phyloP scores from a whole-genome alignment of 1,284 basidiomycete genomes.

The Trichosporon sp. region DNA sequence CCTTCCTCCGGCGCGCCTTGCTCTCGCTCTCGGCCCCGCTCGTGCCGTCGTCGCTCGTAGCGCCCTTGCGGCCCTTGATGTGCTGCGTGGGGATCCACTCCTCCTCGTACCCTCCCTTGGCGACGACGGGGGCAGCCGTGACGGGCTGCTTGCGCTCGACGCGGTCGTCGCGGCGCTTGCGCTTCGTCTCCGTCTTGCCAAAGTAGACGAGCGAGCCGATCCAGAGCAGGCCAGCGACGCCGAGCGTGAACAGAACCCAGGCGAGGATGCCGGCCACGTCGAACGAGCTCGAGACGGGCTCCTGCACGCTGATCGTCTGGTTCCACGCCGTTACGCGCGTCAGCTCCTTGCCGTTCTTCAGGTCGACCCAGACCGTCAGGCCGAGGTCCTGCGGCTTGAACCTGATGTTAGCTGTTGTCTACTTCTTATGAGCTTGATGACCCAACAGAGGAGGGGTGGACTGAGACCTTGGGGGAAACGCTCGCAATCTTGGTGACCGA shows the following conservation, averaged over 20 bases:
- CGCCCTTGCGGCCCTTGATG: constrained; percentile 58
- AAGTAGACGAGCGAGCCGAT: constrained; percentile 61
- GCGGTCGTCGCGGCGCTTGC: constrained; percentile 40
- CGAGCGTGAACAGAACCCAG: constrained; percentile 63
- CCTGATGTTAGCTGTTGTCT: constrained; percentile 38
- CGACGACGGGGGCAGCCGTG: constrained; percentile 46
- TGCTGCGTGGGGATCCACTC: constrained; percentile 90
- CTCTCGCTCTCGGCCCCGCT: constrained; percentile 41
- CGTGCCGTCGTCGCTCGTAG: constrained; percentile 32
- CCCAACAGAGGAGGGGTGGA: too few relatives aligned
- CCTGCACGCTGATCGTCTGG: constrained; percentile 71
- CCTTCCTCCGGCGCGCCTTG: constrained; percentile 26
- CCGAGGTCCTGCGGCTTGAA: constrained; percentile 65
- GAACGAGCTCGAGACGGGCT: constrained; percentile 70
- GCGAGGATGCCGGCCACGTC: constrained; percentile 72
- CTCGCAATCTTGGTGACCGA: too few relatives aligned
- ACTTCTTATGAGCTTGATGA: too few relatives aligned
- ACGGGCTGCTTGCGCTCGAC: constrained; percentile 27
- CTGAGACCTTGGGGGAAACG: too few relatives aligned
- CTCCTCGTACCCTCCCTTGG: constrained; percentile 73
- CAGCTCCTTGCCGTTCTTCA: constrained; percentile 16
- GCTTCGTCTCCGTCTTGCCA: constrained; percentile 48
- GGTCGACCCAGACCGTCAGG: constrained; percentile 68
- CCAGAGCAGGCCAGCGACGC: constrained; percentile 64
- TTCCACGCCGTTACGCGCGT: constrained; percentile 69